Evolutionary conservation across 1,139 yeast genomes (phyloP), one percentile per base, ranked within the genome.

Genomic region (Yamadazyma blattariae): DNA sequence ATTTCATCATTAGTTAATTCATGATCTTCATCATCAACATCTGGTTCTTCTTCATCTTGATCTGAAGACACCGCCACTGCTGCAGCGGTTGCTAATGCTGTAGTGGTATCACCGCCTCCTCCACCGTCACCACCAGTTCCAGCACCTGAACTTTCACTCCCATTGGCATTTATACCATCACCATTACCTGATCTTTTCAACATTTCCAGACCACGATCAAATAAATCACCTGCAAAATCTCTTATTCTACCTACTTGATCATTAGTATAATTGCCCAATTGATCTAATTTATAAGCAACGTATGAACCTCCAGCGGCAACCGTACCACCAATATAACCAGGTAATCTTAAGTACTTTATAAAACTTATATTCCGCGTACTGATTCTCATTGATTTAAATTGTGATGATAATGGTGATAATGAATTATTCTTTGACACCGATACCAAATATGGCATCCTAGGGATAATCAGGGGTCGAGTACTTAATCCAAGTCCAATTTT

Each of bases 301-400:
- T 89, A 92, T 4, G 96, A 84, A 1, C 96, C 95, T 3, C 95
- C 96, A 7, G 97, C 97, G 1, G 95, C 96, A 30, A 89, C 61
- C 0, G 96, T 88, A 7, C 96, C 95, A 1, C 96, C 96, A 1
- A 87, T 63, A 45, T 87, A 87, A 0, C 88, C 90, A 0, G 95
- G 95, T 1, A 84, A 59, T 40, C 77, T 75, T 4, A 78, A 71
- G 2, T 66, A 65, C 30, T 62, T 47, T 1, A 40, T 10, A 26
- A 84, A 71, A 9, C 70, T 69, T 20, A 68, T 46, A 35, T 66
- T 58, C 38, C 74, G 44, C 19, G n/a, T n/a, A n/a, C n/a, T n/a
- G n/a, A n/a, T n/a, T n/a, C n/a, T n/a, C n/a, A n/a, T n/a, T n/a
- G n/a, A n/a, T n/a, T n/a, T n/a, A n/a, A n/a, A n/a, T n/a, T n/a